Conservation (phyloP, 2,329 filamentous ascomycete genomes). For the Exophiala aquamarina region DNA sequence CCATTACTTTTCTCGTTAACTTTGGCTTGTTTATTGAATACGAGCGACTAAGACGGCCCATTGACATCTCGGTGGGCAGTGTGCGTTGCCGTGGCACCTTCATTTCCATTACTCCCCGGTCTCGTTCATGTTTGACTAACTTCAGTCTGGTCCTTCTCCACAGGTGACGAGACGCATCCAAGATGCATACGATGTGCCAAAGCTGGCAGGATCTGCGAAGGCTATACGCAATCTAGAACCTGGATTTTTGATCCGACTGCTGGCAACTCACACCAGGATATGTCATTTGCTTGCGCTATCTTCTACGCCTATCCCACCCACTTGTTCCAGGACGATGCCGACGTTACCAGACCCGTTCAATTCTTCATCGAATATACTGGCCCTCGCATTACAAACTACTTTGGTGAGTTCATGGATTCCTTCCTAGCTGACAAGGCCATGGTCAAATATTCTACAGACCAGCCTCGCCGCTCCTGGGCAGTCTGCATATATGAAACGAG, state of each 20-base stretch:
- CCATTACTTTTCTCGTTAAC: no score
- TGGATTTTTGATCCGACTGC: constrained; percentile 10
- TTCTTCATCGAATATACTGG: constrained; percentile 20
- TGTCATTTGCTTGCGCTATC: constrained; percentile 5
- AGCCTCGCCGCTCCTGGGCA: constrained; percentile 18
- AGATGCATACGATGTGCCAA: constrained; percentile 30
- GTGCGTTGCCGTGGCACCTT: no score
- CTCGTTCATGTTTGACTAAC: neutral
- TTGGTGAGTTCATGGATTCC: constrained; percentile 21
- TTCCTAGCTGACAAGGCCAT: constrained; percentile 17
- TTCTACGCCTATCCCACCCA: constrained; percentile 9
- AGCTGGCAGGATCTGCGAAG: constrained; percentile 33
- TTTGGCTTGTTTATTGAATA: no score
- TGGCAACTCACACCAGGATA: neutral
- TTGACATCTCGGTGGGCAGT: no score
- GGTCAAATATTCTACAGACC: constrained; percentile 7
- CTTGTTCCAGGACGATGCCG: constrained; percentile 15
- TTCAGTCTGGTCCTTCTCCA: neutral
- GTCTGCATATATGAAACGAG: constrained; percentile 20
- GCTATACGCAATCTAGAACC: constrained; percentile 25
- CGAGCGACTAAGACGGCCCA: no score
- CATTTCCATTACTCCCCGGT: neutral
- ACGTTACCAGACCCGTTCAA: constrained; percentile 14
- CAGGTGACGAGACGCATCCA: constrained; percentile 31
- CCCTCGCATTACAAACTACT: constrained; percentile 16